Evolutionary conservation across 306 rosid species (phyloP), one percentile per base, ranked within the genome.

Genomic region (Albizia julibrissin): DNA sequence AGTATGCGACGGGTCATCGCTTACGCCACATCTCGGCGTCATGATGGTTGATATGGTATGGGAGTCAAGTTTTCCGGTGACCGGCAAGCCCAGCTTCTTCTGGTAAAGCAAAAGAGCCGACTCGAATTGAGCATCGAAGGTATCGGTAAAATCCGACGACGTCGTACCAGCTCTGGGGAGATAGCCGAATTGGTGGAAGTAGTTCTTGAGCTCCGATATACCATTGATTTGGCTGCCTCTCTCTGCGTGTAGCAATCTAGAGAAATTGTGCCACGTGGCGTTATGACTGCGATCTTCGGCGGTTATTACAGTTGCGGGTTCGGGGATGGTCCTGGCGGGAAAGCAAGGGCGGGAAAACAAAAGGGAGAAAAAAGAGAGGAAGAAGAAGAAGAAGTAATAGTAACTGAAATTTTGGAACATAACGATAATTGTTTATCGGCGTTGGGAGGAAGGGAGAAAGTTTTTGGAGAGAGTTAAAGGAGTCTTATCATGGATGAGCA

Each of bases 21-120:
- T 89, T 29, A 95, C 90, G 37, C 99, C 99, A 73, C 99, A 95
- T 74, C 99, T 84, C 26, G 99, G 99, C 2, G 97, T 84, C 37
- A 87, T 90, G 78, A 95, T 92, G 44, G 91, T 69, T 0, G 89
- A 71, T 24, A 95, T 83, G 19, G 99, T 95, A 0, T 87, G 80
- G 22, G 95, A 74, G 79, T 95, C 98, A 21, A 95, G 92, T 54
- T 87, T 84, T 4, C 98, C 98, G 34, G 98, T 89, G 31, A 85
- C 81, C 3, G 88, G 89, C 59, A 95, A 79, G 8, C 93, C 91
- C 13, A 95, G 89, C 18, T 85, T 88, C 69, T 84, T 89, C 83
- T 95, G 99, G 82, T 89, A 95, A 1, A 82, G 93, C 6, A 80
- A 19, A 21, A 95, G 58, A 39, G 99, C 99, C 24, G 97, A 84